These are phyloP conservation scores for Schwanniomyces pseudopolymorphus DNA, from an alignment of 805 yeast genomes.

Conservation along the genomic window DNA sequence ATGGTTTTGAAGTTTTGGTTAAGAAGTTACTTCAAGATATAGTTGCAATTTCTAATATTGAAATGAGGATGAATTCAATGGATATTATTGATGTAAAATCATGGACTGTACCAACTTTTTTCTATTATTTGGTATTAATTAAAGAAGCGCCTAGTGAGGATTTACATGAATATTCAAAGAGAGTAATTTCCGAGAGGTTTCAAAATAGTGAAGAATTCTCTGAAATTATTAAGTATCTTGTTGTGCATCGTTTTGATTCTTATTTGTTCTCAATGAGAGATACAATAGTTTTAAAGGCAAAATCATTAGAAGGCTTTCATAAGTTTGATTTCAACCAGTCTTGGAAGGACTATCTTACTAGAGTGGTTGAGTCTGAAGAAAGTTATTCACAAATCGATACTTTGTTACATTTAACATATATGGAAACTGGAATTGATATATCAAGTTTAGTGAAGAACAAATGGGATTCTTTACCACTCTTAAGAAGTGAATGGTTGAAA, in stretches of 20 bases:
- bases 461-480: conserved; percentile 23
- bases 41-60: conserved; percentile 23
- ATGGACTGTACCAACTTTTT: conserved; percentile 33
- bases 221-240: conserved; percentile 20
- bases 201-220: conserved; percentile 15
- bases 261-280: conserved; percentile 21
- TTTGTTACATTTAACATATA: conserved; percentile 4
- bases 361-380: conserved; percentile 8
- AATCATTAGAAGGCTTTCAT: conserved; percentile 9
- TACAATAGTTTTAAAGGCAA: conserved; percentile 13
- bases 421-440: conserved; percentile 14
- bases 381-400: conserved; percentile 17
- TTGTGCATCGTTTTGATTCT: conserved; percentile 22
- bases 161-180: conserved; percentile 24
- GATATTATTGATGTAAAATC: conserved; percentile 15
- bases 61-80: conserved; percentile 23
- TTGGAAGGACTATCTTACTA: conserved; percentile 19
- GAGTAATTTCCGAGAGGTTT: conserved; percentile 17
- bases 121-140: conserved; percentile 30
- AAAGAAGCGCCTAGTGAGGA: conserved; percentile 34
- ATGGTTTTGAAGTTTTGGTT: conserved; percentile 25
- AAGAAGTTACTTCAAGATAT: conserved; percentile 35
- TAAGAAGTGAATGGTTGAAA: conserved; percentile 14
- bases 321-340: conserved; percentile 14
- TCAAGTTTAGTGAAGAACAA: conserved; percentile 12